Conservation (phyloP, 345 rosid species). For the Bruguiera gymnorhiza region DNA sequence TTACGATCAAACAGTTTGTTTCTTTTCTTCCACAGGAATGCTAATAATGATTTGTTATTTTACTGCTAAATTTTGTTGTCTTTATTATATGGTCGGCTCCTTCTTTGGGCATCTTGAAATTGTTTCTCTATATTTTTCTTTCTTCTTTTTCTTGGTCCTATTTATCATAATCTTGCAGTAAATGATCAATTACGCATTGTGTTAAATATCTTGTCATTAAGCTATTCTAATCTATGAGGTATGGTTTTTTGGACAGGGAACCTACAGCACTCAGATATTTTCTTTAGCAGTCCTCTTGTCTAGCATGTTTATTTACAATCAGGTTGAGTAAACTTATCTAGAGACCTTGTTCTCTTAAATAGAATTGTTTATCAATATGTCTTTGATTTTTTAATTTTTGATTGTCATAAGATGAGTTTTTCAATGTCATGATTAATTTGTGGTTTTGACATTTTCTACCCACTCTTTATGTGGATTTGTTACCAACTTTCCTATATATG, state of each 20-base stretch:
- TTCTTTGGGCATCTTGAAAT: background rate
- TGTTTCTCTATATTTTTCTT: background rate
- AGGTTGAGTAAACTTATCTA: conserved; percentile 43
- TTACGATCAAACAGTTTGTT: conserved; percentile 87
- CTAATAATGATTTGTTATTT: background rate
- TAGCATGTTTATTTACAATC: conserved; percentile 95
- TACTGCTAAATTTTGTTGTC: too few relatives aligned
- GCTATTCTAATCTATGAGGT: conserved; percentile 1
- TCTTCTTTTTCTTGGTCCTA: too few relatives aligned
- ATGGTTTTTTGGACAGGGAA: conserved; percentile 56
- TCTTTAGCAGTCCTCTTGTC: conserved; percentile 92
- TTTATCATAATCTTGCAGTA: too few relatives aligned
- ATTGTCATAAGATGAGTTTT: background rate
- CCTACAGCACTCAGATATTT: conserved; percentile 98
- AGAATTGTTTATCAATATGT: background rate
- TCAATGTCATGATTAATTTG: background rate
- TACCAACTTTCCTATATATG: background rate
- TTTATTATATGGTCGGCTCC: background rate
- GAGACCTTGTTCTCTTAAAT: background rate
- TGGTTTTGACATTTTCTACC: background rate
- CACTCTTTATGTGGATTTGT: background rate
- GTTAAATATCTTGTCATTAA: background rate
- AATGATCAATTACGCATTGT: background rate
- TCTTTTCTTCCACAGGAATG: background rate
- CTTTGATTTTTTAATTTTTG: background rate